phyloP scores from a whole-genome alignment of 441 rosid species.

The Populus tomentosa region DNA sequence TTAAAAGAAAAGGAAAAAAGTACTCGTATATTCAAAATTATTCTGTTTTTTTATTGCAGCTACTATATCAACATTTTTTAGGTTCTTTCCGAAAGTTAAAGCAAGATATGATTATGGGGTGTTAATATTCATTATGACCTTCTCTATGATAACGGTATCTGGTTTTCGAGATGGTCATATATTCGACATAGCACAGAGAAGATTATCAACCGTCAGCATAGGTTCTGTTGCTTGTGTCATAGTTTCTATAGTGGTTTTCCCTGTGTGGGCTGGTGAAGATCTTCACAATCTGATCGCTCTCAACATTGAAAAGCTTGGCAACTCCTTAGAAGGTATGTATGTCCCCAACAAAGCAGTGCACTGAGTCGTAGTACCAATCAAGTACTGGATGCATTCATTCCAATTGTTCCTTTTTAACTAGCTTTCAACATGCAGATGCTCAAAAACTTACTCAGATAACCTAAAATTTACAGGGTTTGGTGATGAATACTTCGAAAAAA shows the following conservation, averaged over 20 bases:
- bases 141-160: conserved; percentile 60
- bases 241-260: conserved; percentile 49
- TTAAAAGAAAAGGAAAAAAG: too few species aligned
- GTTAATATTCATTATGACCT: conserved; percentile 66
- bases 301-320: conserved; percentile 41
- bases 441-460: too few species aligned
- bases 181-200: conserved; percentile 41
- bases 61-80: conserved; percentile 44
- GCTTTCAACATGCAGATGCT: too few species aligned
- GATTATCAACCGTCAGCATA: conserved; percentile 55
- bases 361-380: neutral
- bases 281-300: conserved; percentile 32
- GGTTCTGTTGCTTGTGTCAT: conserved; percentile 47
- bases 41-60: conserved; percentile 31
- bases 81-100: conserved; percentile 55
- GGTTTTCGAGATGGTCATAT: conserved; percentile 53
- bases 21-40: neutral
- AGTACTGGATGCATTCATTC: too few species aligned
- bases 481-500: neutral
- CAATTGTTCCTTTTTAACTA: too few species aligned
- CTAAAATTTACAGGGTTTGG: too few species aligned
- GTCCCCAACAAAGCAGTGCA: too few species aligned
- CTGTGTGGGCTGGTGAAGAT: conserved; percentile 87
- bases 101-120: conserved; percentile 25
- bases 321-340: conserved; percentile 56